Conservation (phyloP, 768 basidiomycete genomes). For the Boletus rubescentipes region DNA sequence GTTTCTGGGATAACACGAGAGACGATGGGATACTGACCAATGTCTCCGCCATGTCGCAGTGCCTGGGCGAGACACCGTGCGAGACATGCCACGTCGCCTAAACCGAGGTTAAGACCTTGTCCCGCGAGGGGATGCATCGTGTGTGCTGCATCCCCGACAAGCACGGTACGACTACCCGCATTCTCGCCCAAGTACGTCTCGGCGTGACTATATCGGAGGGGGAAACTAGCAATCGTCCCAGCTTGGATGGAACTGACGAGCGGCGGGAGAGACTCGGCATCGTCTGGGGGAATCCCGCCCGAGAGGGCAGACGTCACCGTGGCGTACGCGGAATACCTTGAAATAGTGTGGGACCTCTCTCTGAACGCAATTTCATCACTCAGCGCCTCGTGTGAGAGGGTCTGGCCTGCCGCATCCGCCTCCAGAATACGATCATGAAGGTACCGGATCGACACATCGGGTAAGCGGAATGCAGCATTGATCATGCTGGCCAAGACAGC, state of each 20-base stretch:
- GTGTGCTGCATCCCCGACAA: slow-evolving; percentile 96
- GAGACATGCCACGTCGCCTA: slow-evolving; percentile 80
- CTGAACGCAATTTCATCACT: slow-evolving; percentile 68
- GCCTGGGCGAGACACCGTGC: slow-evolving; percentile 60
- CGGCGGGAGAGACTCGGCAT: slow-evolving; percentile 70
- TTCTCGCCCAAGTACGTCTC: slow-evolving; percentile 83
- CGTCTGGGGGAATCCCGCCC: slow-evolving; percentile 57
- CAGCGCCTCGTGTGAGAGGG: slow-evolving; percentile 50
- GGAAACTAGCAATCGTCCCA: slow-evolving; percentile 84
- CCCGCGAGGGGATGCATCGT: slow-evolving; percentile 94
- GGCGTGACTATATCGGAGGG: slow-evolving; percentile 82
- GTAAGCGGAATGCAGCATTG: slow-evolving; percentile 88
- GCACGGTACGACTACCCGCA: slow-evolving; percentile 65
- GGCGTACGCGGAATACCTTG: slow-evolving; percentile 61
- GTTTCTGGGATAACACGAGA: not conserved
- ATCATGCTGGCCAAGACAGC: slow-evolving; percentile 70
- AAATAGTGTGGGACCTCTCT: slow-evolving; percentile 68
- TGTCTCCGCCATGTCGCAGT: slow-evolving; percentile 67
- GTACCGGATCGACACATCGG: slow-evolving; percentile 68
- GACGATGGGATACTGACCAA: slow-evolving; percentile 51
- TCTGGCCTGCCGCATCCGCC: slow-evolving; percentile 41
- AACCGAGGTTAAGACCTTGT: slow-evolving; percentile 93
- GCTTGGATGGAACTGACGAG: slow-evolving; percentile 68
- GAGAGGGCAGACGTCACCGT: slow-evolving; percentile 38
- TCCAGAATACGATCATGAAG: slow-evolving; percentile 63